Evolutionary conservation across 2,329 filamentous ascomycete genomes (phyloP).

Genomic region (Penicillium fuscoglaucum): DNA sequence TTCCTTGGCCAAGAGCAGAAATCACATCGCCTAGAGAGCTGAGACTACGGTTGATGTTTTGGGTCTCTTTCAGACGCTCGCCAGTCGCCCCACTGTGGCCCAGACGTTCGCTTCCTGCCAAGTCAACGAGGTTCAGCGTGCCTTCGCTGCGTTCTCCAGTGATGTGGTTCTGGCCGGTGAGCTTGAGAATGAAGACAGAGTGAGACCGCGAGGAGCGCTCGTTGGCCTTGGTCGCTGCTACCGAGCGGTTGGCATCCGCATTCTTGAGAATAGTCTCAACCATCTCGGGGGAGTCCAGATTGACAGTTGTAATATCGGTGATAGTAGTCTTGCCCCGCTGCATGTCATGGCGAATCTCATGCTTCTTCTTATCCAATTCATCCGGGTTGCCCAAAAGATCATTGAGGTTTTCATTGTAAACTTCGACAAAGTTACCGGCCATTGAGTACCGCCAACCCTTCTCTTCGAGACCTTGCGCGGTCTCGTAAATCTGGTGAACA

Average conservation of each 20-base stretch:
- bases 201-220: slow-evolving; percentile 92
- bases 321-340: slow-evolving; percentile 78
- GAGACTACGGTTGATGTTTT: slow-evolving; percentile 95
- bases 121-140: slow-evolving; percentile 90
- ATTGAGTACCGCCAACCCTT: slow-evolving; percentile 95
- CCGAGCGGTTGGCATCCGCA: slow-evolving; percentile 82
- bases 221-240: slow-evolving; percentile 96
- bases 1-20: slow-evolving; percentile 81
- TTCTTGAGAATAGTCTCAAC: slow-evolving; percentile 78
- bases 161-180: slow-evolving; percentile 65
- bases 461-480: slow-evolving; percentile 76
- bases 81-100: slow-evolving; percentile 85
- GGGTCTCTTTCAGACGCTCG: slow-evolving; percentile 86
- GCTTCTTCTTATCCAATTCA: slow-evolving; percentile 74
- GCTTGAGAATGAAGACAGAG: slow-evolving; percentile 86
- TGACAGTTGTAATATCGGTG: slow-evolving; percentile 73
- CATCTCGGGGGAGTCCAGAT: slow-evolving; percentile 73
- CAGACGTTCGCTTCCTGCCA: slow-evolving; percentile 88
- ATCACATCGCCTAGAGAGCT: slow-evolving; percentile 94
- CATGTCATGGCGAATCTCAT: slow-evolving; percentile 86
- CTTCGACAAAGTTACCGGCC: slow-evolving; percentile 93
- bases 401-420: slow-evolving; percentile 97
- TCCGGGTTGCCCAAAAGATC: slow-evolving; percentile 76
- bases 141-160: slow-evolving; percentile 86
- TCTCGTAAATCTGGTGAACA: slow-evolving; percentile 90